phyloP scores from a whole-genome alignment of 192 early-diverging fungal genomes.

The Coemansia sp. region DNA sequence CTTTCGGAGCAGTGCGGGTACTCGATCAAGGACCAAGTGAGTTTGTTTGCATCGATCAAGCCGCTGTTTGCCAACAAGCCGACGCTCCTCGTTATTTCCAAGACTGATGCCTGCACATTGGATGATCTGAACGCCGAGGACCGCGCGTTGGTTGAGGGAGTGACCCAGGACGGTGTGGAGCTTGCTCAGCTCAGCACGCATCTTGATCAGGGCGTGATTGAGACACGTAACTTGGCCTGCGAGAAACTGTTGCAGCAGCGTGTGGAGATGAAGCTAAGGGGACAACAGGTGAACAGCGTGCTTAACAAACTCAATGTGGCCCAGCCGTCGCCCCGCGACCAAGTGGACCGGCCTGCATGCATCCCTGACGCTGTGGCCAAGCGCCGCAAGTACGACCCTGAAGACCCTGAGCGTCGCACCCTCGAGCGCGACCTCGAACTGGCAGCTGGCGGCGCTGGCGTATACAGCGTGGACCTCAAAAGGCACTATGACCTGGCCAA shows the following conservation, averaged over 20 bases:
- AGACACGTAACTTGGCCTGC: slow-evolving; percentile 91
- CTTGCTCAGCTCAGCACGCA: slow-evolving; percentile 85
- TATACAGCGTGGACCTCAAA: slow-evolving; percentile 93
- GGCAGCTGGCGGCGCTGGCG: slow-evolving; percentile 91
- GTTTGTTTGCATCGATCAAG: slow-evolving; percentile 92
- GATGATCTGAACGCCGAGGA: slow-evolving; percentile 77
- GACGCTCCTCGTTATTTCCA: slow-evolving; percentile 90
- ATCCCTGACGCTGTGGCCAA: slow-evolving; percentile 76
- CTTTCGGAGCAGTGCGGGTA: slow-evolving; percentile 99
- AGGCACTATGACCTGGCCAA: slow-evolving; percentile 85
- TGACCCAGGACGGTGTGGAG: slow-evolving; percentile 67
- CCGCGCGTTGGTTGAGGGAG: slow-evolving; percentile 71
- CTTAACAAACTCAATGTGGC: slow-evolving; percentile 97
- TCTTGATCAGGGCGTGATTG: slow-evolving; percentile 96
- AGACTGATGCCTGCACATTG: slow-evolving; percentile 86
- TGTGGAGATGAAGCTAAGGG: slow-evolving; percentile 95
- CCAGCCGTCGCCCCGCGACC: slow-evolving; percentile 82
- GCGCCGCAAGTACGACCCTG: slow-evolving; percentile 71
- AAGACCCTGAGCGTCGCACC: slow-evolving; percentile 77
- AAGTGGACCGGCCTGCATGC: slow-evolving; percentile 73
- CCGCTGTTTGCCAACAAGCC: slow-evolving; percentile 99
- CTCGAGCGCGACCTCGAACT: slow-evolving; percentile 91
- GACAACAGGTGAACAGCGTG: slow-evolving; percentile 84
- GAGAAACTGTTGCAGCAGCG: slow-evolving; percentile 88
- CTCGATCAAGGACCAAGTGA: slow-evolving; percentile 87